Conservation (phyloP, 1,284 basidiomycete genomes). For the Sanghuangporus baumii region DNA sequence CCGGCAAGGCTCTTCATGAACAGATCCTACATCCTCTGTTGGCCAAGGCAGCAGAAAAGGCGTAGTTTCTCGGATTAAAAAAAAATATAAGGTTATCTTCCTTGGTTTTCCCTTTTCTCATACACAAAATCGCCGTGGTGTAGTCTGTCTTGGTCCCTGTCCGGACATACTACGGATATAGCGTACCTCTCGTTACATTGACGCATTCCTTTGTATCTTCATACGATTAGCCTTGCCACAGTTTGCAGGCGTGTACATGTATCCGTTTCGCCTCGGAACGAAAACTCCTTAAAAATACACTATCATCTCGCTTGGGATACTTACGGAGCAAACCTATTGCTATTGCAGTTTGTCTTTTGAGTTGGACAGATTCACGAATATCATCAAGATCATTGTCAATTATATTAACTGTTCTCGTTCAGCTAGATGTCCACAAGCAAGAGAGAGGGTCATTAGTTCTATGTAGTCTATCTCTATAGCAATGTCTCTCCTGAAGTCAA, state of each 20-base stretch:
- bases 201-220: slow-evolving; percentile 5
- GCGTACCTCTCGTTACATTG: not conserved
- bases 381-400: not conserved
- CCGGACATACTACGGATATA: not conserved
- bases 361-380: too few relatives aligned
- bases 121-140: not conserved
- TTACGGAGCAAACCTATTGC: too few relatives aligned
- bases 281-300: not conserved
- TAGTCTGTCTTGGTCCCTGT: too few relatives aligned
- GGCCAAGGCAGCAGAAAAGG: slow-evolving; percentile 16
- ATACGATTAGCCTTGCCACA: slow-evolving; percentile 5
- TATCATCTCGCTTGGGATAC: too few relatives aligned
- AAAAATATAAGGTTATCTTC: not conserved
- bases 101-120: too few relatives aligned
- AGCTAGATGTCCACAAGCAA: not conserved
- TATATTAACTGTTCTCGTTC: not conserved
- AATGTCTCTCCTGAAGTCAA: slow-evolving; percentile 22
- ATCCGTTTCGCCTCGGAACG: not conserved
- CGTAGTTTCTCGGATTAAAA: not conserved
- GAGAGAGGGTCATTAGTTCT: not conserved
- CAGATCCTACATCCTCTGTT: slow-evolving; percentile 63
- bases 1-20: slow-evolving; percentile 90
- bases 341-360: too few relatives aligned
- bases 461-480: slow-evolving; percentile 12
- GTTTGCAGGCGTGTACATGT: slow-evolving; percentile 13